Base-by-base conservation (phyloP, 2,329 filamentous ascomycete genomes). In the Alternaria sp. region DNA sequence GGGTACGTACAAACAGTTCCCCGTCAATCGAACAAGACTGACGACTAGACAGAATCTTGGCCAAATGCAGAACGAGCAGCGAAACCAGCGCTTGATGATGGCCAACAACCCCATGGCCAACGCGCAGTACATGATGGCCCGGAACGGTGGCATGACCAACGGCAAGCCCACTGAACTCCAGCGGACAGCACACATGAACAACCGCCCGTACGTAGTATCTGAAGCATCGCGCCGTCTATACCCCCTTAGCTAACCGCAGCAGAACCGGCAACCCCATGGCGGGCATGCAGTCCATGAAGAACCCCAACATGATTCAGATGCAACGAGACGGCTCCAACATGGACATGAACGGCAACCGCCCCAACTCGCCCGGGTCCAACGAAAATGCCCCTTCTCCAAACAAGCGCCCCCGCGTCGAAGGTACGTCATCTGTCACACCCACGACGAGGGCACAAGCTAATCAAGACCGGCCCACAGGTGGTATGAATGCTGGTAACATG, bases 301-400 rank as follows among this genome's bases (percentile, higher is more conserved):
- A 74, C 54, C 79, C 82, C 64, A 81, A 84, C 70, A 86, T 87
- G 78, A 90, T 93, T 59, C 89, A 92, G 76, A 96, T 97, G 92
- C 92, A 94, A 77, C 87, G 93, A 62, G 93, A 97, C 72, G 91
- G 92, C 55, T 94, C 92, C 16, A 89, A 90, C 64, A 93, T 95
- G 87, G 93, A 97, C 71, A 90, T 91, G 79, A 92, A 90, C 79
- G 91, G 91, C 68, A 81, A 81, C 65, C 88, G 93, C 61, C 90
- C 93, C 28, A 89, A 90, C 59, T 97, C 94, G 34, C 94, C 94
- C 8, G 89, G 89, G 52, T 90, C 90, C 38, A 90, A 89, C 56
- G 94, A 97, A 54, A 95, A 95, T 73, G 93, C 92, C 27, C 93
- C 93, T 5, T 98, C 94, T 32, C 94, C 94, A 2, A 94, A 92